phyloP scores from a whole-genome alignment of 148 eudicot species.

The Chenopodium suecicum region DNA sequence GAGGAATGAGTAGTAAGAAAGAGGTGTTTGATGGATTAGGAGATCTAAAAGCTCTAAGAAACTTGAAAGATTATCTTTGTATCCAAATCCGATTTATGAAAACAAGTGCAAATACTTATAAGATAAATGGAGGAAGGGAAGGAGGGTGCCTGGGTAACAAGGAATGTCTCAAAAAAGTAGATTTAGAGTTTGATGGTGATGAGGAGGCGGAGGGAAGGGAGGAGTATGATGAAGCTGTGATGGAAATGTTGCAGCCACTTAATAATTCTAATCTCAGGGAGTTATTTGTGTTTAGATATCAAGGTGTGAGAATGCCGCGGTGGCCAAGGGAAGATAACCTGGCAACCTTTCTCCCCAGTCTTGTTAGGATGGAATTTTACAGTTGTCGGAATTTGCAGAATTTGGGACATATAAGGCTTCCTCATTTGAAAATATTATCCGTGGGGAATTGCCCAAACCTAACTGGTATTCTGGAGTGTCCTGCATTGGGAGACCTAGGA shows the following conservation, averaged over 20 bases:
- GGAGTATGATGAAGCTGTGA: slow-evolving; percentile 2
- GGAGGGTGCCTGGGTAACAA: slow-evolving; percentile 7
- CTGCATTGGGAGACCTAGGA: accelerated
- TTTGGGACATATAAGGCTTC: not conserved
- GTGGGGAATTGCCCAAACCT: not conserved
- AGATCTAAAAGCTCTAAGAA: not conserved
- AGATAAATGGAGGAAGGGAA: not conserved
- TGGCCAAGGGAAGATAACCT: not conserved
- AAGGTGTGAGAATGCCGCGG: slow-evolving; percentile 12
- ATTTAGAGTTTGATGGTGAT: accelerated
- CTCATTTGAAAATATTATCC: not conserved
- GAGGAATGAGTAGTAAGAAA: not conserved
- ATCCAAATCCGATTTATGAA: accelerated
- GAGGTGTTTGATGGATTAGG: not conserved
- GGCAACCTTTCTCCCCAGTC: no score
- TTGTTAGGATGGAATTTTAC: no score
- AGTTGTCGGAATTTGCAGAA: no score
- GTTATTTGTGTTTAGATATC: not conserved
- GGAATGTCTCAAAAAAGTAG: not conserved
- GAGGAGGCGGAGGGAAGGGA: not conserved
- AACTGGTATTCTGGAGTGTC: not conserved
- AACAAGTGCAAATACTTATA: no score
- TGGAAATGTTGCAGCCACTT: slow-evolving; percentile 26
- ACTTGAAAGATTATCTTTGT: not conserved
- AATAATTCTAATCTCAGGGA: not conserved